phyloP scores from a whole-genome alignment of 225 moss, liverwort and hornwort species.

The Straminergon stramineum region DNA sequence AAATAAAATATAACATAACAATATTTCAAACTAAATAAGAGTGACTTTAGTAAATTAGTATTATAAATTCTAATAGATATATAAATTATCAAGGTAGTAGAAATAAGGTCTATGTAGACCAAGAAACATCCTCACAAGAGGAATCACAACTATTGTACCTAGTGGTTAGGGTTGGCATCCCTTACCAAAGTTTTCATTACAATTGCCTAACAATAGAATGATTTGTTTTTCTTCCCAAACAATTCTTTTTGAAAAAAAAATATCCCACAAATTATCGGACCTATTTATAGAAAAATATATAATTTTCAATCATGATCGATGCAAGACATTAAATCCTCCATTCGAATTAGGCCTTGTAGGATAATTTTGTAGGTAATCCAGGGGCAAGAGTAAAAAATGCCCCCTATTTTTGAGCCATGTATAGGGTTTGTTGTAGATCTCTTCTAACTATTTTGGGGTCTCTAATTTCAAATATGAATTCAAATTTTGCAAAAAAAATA shows the following conservation, averaged over 20 bases:
- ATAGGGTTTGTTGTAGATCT: too few relatives aligned
- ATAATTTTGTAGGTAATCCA: too few relatives aligned
- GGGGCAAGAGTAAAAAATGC: too few relatives aligned
- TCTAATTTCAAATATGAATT: too few relatives aligned
- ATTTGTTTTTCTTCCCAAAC: too few relatives aligned
- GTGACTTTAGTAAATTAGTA: background rate
- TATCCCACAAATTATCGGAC: too few relatives aligned
- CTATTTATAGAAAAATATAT: background rate
- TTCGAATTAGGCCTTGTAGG: too few relatives aligned
- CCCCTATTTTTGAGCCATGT: too few relatives aligned
- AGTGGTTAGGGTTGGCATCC: rapidly evolving
- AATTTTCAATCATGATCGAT: too few relatives aligned
- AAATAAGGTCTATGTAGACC: background rate
- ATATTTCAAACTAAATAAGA: background rate
- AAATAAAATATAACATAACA: background rate
- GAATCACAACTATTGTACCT: background rate
- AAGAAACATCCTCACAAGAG: background rate
- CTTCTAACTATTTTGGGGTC: too few relatives aligned
- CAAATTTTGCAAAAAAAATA: too few relatives aligned
- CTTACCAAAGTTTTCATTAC: rapidly evolving
- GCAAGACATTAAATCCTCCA: too few relatives aligned
- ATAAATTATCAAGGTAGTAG: background rate
- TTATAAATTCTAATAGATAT: background rate
- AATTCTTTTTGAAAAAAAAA: rapidly evolving
- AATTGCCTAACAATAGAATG: background rate